Percentiles rank a stretch among this genome's conserved stretches.
phyloP scores from a whole-genome alignment of 139 green algal genomes.

The Picochlorum sp. region DNA sequence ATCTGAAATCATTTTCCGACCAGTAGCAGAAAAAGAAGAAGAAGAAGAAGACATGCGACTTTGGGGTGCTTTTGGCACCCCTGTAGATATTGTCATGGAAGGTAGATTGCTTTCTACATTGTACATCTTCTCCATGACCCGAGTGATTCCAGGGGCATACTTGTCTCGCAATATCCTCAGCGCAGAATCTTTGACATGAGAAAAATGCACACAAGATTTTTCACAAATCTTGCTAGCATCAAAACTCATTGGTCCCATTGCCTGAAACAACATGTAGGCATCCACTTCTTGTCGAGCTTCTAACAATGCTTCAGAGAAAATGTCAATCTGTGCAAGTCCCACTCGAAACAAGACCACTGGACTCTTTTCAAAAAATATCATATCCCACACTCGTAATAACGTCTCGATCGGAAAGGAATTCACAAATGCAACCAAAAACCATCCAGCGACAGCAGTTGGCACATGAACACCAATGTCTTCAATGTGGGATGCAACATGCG shows the following conservation, averaged over 20 bases:
- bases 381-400: slow-evolving; percentile 75
- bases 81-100: background rate
- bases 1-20: background rate
- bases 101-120: background rate
- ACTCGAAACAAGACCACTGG: slow-evolving; percentile 64
- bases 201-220: slow-evolving; percentile 37
- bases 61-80: background rate
- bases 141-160: slow-evolving; percentile 25
- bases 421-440: slow-evolving; percentile 86
- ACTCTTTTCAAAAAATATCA: slow-evolving; percentile 63
- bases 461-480: slow-evolving; percentile 50
- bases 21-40: background rate
- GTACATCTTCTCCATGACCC: slow-evolving; percentile 7
- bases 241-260: slow-evolving; percentile 52
- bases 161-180: slow-evolving; percentile 27
- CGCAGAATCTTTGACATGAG: slow-evolving; percentile 21
- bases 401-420: slow-evolving; percentile 80
- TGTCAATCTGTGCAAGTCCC: slow-evolving; percentile 64
- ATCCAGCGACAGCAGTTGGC: slow-evolving; percentile 42
- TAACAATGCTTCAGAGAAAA: slow-evolving; percentile 53
- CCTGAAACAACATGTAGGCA: slow-evolving; percentile 46
- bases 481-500: slow-evolving; percentile 46
- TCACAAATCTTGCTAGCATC: slow-evolving; percentile 45
- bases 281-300: slow-evolving; percentile 35
- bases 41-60: background rate